phyloP scores from a whole-genome alignment of 2,329 filamentous ascomycete species.

The Aspergillus phoenicis region DNA sequence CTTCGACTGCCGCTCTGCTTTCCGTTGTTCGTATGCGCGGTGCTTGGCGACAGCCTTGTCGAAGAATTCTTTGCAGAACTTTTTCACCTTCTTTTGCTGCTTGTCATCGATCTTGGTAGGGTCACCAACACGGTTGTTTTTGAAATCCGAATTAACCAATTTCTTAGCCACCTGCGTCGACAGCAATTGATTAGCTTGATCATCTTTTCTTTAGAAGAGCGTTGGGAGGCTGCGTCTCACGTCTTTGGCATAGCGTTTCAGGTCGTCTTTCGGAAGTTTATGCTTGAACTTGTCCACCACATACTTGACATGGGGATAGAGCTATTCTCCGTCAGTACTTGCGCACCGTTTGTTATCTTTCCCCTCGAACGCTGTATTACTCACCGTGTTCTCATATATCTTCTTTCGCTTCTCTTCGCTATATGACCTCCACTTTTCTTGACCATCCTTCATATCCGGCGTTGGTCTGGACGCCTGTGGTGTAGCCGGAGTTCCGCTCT shows the following conservation, averaged over 20 bases:
- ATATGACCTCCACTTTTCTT: slow-evolving; percentile 55
- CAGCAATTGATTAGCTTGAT: slow-evolving; percentile 50
- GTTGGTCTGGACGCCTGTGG: slow-evolving; percentile 62
- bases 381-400: slow-evolving; percentile 88
- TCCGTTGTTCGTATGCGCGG: slow-evolving; percentile 67
- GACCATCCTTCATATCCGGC: slow-evolving; percentile 50
- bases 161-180: slow-evolving; percentile 71
- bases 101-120: slow-evolving; percentile 76
- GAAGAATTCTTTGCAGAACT: slow-evolving; percentile 80
- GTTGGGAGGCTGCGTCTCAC: slow-evolving; percentile 37
- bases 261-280: slow-evolving; percentile 78
- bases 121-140: slow-evolving; percentile 81
- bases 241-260: slow-evolving; percentile 67
- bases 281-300: slow-evolving; percentile 85
- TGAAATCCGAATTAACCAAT: slow-evolving; percentile 88
- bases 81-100: slow-evolving; percentile 79
- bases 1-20: slow-evolving; percentile 50
- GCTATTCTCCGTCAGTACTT: slow-evolving; percentile 51
- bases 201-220: not conserved
- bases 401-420: slow-evolving; percentile 85
- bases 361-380: slow-evolving; percentile 38
- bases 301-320: slow-evolving; percentile 81
- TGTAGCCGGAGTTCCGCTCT: slow-evolving; percentile 62
- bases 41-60: slow-evolving; percentile 83
- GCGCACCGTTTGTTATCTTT: not conserved